Evolutionary conservation across 2,329 filamentous ascomycete species (phyloP), one percentile per base, ranked within the genome.

Genomic region (Raffaelea ambrosiae): DNA sequence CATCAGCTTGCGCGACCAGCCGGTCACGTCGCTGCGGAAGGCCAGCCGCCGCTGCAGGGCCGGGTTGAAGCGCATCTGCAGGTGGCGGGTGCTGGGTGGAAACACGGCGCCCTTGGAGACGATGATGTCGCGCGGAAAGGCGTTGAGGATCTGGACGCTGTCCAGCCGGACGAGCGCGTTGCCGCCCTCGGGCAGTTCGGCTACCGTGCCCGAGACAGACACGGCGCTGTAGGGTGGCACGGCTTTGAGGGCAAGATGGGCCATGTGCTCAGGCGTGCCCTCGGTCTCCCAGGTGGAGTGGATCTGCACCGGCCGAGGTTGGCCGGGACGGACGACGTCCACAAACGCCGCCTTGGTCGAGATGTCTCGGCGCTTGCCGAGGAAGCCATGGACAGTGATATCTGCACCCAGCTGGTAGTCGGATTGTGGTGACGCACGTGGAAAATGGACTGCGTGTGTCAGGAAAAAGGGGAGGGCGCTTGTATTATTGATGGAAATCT

Each of bases 1-100:
- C 41, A 63, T 33, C 11, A 54, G 49, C 14, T 50, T 44, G 1
- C 55, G 50, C 29, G 54, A 51, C 45, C 44, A 48, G 11, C 29
- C 39, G 13, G 52, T 51, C 72, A 66, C 49, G 72, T 47, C 71
- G 4, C 69, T 71, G n/a, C 94, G 79, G 53, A 91, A 83, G 1
- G 70, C 63, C 3, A 98, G 72, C 4, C 89, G 79, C 1, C 83
- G 66, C 20, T 79, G 77, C 4, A 96, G 69, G 19, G 76, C 66
- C 8, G 68, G 63, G 48, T 89, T 82, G 47, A 87, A 91, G 26
- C 90, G 82, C 40, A 98, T 74, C 57, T 97, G 89, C 18, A 96
- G 68, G 64, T 97, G 87, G 20, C 93, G 81, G 49, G 85, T 77
- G 43, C 86, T 77, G 0, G 83, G 79, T 0, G 85, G 76, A 58